Evolutionary conservation across 1,139 yeast genomes (phyloP), one percentile per base, ranked within the genome.

Genomic region (Pichia sp.): DNA sequence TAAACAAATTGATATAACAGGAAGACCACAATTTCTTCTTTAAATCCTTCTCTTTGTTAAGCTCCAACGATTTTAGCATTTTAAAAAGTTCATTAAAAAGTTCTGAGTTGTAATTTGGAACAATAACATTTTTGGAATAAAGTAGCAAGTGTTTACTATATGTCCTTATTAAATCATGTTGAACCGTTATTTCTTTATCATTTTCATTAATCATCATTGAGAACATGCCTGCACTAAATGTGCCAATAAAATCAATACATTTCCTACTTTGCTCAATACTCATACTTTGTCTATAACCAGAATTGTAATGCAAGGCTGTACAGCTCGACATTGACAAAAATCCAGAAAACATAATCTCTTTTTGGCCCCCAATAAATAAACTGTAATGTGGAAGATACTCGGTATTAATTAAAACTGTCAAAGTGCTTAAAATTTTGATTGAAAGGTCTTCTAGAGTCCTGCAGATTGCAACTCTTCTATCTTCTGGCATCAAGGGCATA

Each of bases 141-240:
- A 38, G 10, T 9, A 41, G 14, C 21, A 39, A 19, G 23, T 19
- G 23, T 10, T 33, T 34, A 21, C 40, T 32, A 31, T 32, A 38
- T 8, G 15, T 21, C n/a, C 23, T 28, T 5, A 39, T 17, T 12
- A 31, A 23, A 26, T 34, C 26, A 5, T 35, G 19, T 15, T 19
- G 35, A n/a, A 36, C 30, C 3, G 17, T 21, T 5, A 5, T 12
- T 5, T 35, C 10, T 5, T 19, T n/a, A n/a, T 23, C 19, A 17
- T 25, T 24, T 24, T 38, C 40, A 31, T 28, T 39, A 36, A 43
- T 46, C 1, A 41, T 28, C n/a, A 45, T 21, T 10, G 49, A 45
- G 32, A 30, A 45, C 14, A 45, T 19, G 2, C 49, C 49, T 2
- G 47, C 40, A n/a, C 39, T 34, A 24, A 45, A 45, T 1, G 41